phyloP scores from a whole-genome alignment of 805 yeast species.

The Lipomyces kockii region DNA sequence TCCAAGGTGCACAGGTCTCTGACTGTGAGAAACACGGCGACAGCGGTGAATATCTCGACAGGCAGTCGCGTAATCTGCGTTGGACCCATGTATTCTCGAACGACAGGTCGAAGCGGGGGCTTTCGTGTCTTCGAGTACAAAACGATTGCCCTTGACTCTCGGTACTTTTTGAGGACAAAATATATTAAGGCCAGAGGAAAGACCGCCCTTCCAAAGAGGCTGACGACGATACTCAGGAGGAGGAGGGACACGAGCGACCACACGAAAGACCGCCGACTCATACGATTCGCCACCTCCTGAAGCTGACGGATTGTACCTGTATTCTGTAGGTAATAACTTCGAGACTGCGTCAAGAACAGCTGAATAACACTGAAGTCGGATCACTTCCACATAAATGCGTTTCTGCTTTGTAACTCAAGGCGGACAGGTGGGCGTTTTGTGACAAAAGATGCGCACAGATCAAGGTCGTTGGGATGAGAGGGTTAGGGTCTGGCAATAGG shows the following conservation, averaged over 20 bases:
- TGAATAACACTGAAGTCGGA: too few relatives aligned
- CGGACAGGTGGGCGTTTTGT: too few relatives aligned
- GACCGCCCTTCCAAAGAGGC: not conserved
- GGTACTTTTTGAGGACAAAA: not conserved
- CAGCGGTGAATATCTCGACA: conserved; percentile 16
- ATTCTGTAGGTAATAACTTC: not conserved
- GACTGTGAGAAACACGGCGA: conserved; percentile 13
- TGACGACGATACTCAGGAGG: not conserved
- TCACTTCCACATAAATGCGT: too few relatives aligned
- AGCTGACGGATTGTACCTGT: not conserved
- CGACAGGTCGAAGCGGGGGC: not conserved
- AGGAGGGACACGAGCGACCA: not conserved
- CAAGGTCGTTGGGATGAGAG: too few relatives aligned
- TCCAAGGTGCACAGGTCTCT: conserved; percentile 12
- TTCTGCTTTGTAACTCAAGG: too few relatives aligned
- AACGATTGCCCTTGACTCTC: not conserved
- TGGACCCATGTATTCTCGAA: conserved; percentile 12
- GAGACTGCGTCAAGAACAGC: not conserved
- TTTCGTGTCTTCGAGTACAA: conserved; percentile 1
- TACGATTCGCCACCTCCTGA: not conserved
- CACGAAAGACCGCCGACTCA: not conserved
- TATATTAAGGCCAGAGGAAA: not conserved
- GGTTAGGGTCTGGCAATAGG: too few relatives aligned
- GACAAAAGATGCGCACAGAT: too few relatives aligned
- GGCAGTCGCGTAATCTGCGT: conserved; percentile 18